Evolutionary conservation across 2,329 filamentous ascomycete genomes (phyloP).

Genomic region (Harringtonia lauricola): DNA sequence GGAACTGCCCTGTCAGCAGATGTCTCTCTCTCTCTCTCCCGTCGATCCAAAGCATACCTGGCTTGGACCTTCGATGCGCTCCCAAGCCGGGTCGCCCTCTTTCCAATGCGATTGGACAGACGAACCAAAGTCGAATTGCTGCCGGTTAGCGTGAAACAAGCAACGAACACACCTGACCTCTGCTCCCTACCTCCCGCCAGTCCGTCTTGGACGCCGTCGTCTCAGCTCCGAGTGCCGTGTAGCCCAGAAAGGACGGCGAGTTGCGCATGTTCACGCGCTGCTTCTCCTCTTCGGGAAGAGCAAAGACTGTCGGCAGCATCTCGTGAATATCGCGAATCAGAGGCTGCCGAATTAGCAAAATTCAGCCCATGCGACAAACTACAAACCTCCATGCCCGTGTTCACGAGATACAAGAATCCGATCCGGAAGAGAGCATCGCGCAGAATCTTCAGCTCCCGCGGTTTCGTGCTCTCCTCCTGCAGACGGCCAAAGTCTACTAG

Average conservation of each 20-base stretch:
- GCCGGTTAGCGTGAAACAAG: neutral
- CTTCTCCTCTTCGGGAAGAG: constrained; percentile 26
- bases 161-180: neutral
- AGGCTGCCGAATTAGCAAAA: neutral
- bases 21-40: neutral
- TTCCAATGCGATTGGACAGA: neutral
- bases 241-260: constrained; percentile 50
- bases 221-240: constrained; percentile 43
- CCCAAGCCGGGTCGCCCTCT: constrained; percentile 22
- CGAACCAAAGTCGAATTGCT: constrained; percentile 44
- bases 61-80: constrained; percentile 33
- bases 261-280: constrained; percentile 31
- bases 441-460: constrained; percentile 17
- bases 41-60: constrained; percentile 10
- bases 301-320: constrained; percentile 31
- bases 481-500: constrained; percentile 8
- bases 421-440: constrained; percentile 35
- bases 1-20: constrained; percentile 12
- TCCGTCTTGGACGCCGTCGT: constrained; percentile 42
- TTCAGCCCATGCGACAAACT: too few relatives aligned
- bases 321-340: constrained; percentile 25
- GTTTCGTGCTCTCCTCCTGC: neutral
- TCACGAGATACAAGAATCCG: constrained; percentile 41
- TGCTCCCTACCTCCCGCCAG: constrained; percentile 22
- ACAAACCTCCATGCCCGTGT: constrained; percentile 29